Conservation (phyloP, 176 grass and related monocot species). For the Triticum turgidum region DNA sequence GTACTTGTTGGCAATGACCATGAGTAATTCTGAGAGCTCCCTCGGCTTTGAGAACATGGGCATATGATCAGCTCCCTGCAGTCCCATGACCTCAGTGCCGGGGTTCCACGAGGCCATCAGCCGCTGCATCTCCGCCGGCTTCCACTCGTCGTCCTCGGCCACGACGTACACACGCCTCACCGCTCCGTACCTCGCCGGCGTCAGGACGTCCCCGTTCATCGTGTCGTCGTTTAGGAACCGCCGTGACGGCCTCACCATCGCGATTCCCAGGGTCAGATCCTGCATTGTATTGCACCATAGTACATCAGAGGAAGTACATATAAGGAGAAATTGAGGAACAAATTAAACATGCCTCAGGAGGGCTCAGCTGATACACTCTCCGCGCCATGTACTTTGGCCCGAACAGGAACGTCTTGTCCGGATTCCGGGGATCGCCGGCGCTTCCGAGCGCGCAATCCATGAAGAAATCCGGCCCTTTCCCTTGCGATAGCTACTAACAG, state of each 20-base stretch:
- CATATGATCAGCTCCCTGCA: conserved; percentile 54
- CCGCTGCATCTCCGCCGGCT: neutral
- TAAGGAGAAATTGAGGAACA: too few species aligned
- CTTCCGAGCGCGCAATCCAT: neutral
- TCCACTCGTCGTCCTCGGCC: conserved; percentile 6
- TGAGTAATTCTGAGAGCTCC: conserved; percentile 34
- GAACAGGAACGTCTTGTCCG: conserved; percentile 15
- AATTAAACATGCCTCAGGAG: neutral
- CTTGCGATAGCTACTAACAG: neutral
- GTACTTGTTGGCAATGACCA: conserved; percentile 29
- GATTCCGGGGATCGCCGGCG: neutral
- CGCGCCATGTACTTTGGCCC: conserved; percentile 12
- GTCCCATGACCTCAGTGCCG: conserved; percentile 24
- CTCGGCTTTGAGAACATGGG: conserved; percentile 44
- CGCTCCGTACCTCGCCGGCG: conserved; percentile 26
- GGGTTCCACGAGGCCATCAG: conserved; percentile 45
- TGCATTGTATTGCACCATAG: neutral
- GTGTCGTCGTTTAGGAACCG: conserved; percentile 15
- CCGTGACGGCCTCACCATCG: conserved; percentile 7
- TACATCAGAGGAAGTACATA: too few species aligned
- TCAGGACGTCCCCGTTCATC: neutral
- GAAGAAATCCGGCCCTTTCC: neutral
- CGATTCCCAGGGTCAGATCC: conserved; percentile 38
- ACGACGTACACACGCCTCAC: conserved; percentile 40
- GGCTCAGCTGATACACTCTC: conserved; percentile 22